These are phyloP conservation scores for Xylaria polymorpha DNA, from an alignment of 2,329 filamentous ascomycete genomes.

Conservation along the genomic window DNA sequence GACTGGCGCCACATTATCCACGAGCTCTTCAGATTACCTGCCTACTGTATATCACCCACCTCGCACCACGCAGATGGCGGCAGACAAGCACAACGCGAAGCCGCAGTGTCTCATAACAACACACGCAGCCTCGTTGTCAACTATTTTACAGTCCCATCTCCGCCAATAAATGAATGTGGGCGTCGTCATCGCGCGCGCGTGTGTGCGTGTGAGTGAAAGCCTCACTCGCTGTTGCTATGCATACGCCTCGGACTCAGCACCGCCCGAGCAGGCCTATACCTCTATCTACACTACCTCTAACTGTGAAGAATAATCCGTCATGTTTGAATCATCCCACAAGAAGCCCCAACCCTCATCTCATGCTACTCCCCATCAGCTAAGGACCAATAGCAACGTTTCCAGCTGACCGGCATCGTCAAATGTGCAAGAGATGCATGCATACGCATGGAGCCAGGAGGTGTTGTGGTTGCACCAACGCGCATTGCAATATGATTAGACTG, in stretches of 20 bases:
- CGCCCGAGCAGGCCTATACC: background rate
- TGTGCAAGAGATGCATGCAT: slow-evolving; percentile 38
- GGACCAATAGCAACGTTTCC: slow-evolving; percentile 41
- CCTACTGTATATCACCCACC: background rate
- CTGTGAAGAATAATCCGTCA: slow-evolving; percentile 27
- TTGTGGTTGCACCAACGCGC: slow-evolving; percentile 33
- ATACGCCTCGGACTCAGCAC: background rate
- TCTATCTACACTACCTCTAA: background rate
- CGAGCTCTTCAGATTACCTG: background rate
- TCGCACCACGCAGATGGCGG: background rate
- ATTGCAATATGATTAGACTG: slow-evolving; percentile 27
- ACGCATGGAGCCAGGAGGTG: slow-evolving; percentile 37
- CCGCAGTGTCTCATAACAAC: background rate
- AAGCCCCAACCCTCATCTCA: slow-evolving; percentile 31
- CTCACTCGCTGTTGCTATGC: background rate
- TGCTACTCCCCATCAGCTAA: slow-evolving; percentile 41
- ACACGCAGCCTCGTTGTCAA: background rate
- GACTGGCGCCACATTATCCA: slow-evolving; percentile 7
- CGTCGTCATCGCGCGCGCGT: background rate
- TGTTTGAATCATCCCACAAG: slow-evolving; percentile 21
- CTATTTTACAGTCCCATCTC: background rate
- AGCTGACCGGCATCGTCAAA: slow-evolving; percentile 39
- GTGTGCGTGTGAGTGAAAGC: background rate
- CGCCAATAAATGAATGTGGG: background rate
- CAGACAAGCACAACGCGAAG: background rate